Evolutionary conservation across 352 stramenopile genomes (phyloP).

Genomic region (Phytophthora megakarya): DNA sequence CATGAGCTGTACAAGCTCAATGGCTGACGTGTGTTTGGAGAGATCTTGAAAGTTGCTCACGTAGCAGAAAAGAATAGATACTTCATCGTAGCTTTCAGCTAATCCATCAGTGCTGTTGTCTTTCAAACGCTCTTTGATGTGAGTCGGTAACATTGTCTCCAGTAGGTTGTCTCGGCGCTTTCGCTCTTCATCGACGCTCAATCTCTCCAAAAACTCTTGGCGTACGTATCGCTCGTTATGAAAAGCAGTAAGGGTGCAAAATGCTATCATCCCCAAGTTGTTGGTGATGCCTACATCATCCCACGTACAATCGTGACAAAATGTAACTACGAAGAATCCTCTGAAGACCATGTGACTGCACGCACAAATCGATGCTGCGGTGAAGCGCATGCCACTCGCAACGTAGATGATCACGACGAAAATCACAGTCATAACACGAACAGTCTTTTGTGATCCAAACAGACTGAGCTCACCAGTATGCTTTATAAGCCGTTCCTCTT

Average conservation of each 20-base stretch:
- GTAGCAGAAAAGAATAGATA: slow-evolving; percentile 86
- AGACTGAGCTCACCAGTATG: slow-evolving; percentile 32
- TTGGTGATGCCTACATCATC: slow-evolving; percentile 57
- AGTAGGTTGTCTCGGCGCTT: slow-evolving; percentile 73
- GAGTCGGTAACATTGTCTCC: slow-evolving; percentile 75
- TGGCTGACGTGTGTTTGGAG: slow-evolving; percentile 64
- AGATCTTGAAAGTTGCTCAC: slow-evolving; percentile 82
- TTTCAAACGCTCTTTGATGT: slow-evolving; percentile 82
- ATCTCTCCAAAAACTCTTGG: slow-evolving; percentile 63
- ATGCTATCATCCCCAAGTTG: slow-evolving; percentile 57
- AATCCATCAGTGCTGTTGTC: slow-evolving; percentile 67
- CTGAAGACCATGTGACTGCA: slow-evolving; percentile 54
- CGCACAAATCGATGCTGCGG: slow-evolving; percentile 51
- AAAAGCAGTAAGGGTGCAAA: slow-evolving; percentile 74
- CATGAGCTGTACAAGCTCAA: slow-evolving; percentile 84
- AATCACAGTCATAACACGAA: slow-evolving; percentile 56
- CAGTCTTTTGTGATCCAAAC: slow-evolving; percentile 64
- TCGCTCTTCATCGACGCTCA: slow-evolving; percentile 66
- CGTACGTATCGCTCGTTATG: slow-evolving; percentile 69
- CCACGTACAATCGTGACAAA: slow-evolving; percentile 57
- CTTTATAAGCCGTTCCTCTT: slow-evolving; percentile 23
- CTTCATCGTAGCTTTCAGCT: slow-evolving; percentile 76
- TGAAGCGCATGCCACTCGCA: slow-evolving; percentile 76
- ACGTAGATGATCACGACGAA: slow-evolving; percentile 68
- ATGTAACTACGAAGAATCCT: slow-evolving; percentile 50